These are phyloP conservation scores for Firmiana major DNA, from an alignment of 345 rosid species.

Conservation along the genomic window DNA sequence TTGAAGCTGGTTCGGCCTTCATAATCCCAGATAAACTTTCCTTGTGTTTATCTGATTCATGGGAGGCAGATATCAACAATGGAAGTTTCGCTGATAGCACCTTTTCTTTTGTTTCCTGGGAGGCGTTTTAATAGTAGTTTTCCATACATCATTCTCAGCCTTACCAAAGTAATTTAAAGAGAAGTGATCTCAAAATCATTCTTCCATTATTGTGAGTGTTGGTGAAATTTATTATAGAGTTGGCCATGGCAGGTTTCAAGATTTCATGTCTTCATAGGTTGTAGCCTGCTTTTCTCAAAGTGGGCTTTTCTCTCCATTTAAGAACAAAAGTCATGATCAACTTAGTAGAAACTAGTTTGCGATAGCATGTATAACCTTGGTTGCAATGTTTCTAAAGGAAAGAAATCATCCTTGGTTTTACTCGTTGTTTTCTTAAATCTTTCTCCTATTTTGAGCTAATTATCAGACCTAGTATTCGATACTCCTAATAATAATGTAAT, in stretches of 20 bases:
- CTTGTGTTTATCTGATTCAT: slow-evolving; percentile 42
- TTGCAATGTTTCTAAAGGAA: background rate
- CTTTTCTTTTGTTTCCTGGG: slow-evolving; percentile 18
- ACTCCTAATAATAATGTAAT: background rate
- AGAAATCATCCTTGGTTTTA: background rate
- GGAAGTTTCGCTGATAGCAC: slow-evolving; percentile 31
- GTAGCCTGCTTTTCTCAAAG: background rate
- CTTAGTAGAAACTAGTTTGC: background rate
- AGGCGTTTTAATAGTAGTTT: slow-evolving; percentile 41
- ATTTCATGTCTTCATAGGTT: background rate
- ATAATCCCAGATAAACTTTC: slow-evolving; percentile 37
- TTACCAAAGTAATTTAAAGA: background rate
- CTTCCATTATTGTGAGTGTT: background rate
- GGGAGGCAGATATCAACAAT: slow-evolving; percentile 31
- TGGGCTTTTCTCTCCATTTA: background rate
- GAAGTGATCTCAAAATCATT: background rate
- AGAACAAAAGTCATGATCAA: background rate
- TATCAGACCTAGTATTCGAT: background rate
- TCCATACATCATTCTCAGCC: slow-evolving; percentile 21
- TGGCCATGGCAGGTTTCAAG: background rate
- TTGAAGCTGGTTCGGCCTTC: slow-evolving; percentile 6
- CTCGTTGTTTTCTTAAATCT: background rate
- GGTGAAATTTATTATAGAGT: background rate
- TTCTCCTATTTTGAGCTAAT: background rate
- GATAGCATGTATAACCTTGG: background rate